Evolutionary conservation across 176 grass and related monocot genomes (phyloP).

Genomic region (Avena insularis): DNA sequence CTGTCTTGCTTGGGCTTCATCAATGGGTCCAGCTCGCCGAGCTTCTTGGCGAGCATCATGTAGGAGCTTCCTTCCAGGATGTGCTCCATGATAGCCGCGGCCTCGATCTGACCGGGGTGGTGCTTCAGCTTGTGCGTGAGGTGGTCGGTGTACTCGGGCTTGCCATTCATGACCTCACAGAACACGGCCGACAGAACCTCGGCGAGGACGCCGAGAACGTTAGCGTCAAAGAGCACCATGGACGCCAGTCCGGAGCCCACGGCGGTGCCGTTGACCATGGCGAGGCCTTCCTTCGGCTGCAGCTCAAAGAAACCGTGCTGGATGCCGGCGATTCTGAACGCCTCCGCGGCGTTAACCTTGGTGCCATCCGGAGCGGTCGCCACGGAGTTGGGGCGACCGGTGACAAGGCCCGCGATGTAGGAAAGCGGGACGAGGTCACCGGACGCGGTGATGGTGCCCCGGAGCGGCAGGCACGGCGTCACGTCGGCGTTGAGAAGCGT

Average conservation of each 20-base stretch:
- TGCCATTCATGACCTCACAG: slow-evolving; percentile 84
- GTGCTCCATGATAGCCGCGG: slow-evolving; percentile 35
- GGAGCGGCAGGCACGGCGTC: slow-evolving; percentile 55
- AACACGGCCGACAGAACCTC: slow-evolving; percentile 30
- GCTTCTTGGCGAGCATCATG: slow-evolving; percentile 45
- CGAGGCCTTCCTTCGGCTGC: too few species aligned
- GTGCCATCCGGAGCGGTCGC: too few species aligned
- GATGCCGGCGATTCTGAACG: too few species aligned
- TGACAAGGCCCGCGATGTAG: slow-evolving; percentile 79
- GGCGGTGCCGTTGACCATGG: too few species aligned
- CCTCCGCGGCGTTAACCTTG: too few species aligned
- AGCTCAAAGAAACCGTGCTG: too few species aligned
- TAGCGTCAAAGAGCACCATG: too few species aligned
- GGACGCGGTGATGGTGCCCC: slow-evolving; percentile 63
- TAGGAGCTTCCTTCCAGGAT: slow-evolving; percentile 34
- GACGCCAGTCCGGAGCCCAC: too few species aligned
- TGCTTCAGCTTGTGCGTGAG: slow-evolving; percentile 74
- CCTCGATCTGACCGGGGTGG: slow-evolving; percentile 65
- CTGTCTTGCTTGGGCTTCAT: slow-evolving; percentile 70
- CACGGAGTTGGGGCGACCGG: slow-evolving; percentile 46
- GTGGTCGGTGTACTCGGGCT: slow-evolving; percentile 52
- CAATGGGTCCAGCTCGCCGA: slow-evolving; percentile 55
- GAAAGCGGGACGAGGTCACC: slow-evolving; percentile 84
- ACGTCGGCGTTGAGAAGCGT: slow-evolving; percentile 73
- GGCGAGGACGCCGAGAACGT: too few species aligned